Conservation (phyloP, 192 early-diverging fungal genomes). For the Cetraspora pellucida region DNA sequence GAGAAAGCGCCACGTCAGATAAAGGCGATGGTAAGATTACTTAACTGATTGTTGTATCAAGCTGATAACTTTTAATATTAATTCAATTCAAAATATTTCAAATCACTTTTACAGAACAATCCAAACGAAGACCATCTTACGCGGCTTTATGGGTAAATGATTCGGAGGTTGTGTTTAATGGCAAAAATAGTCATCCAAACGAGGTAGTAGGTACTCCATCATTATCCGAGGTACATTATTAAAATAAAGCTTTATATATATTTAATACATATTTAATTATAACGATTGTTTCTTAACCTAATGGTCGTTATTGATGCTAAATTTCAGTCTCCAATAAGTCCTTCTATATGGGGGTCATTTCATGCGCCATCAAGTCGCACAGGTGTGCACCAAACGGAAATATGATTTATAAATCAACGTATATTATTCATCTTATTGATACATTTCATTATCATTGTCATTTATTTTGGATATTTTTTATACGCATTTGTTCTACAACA, state of each 20-base stretch:
- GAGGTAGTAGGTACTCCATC: neutral
- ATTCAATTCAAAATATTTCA: neutral
- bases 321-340: conserved; percentile 23
- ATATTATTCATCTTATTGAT: neutral
- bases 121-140: conserved; percentile 10
- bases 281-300: neutral
- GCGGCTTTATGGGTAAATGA: neutral
- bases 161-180: neutral
- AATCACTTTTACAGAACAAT: neutral
- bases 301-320: neutral
- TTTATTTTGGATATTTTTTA: neutral
- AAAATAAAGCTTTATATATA: neutral
- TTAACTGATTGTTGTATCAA: neutral
- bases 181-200: neutral
- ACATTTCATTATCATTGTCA: neutral
- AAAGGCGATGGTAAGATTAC: conserved; percentile 36
- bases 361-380: conserved; percentile 4
- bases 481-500: conserved; percentile 29
- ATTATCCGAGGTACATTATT: conserved; percentile 17
- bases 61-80: neutral
- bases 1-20: conserved; percentile 32
- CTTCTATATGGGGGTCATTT: conserved; percentile 24
- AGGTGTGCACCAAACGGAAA: conserved; percentile 3
- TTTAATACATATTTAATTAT: neutral
- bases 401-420: neutral